A percentile compares a stretch with the other conserved stretches of the same genome.
Conservation (phyloP, 352 stramenopile genomes). For the Globisporangium spinosum region DNA sequence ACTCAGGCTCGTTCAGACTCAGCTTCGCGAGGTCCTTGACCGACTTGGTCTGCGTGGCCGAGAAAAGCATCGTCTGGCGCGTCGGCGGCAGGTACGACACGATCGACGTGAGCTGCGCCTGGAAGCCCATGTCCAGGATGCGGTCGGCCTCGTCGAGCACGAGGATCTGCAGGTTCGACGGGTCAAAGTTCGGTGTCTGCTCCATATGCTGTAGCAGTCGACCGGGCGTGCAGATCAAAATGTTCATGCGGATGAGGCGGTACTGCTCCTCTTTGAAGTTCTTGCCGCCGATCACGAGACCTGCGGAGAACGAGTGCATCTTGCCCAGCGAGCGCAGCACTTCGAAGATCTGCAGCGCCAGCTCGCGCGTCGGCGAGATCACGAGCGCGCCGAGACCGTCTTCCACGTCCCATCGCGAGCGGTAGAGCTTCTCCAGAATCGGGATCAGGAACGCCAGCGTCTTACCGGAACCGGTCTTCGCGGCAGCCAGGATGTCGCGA, state of each 20-base stretch:
- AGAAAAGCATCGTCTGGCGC: conserved; percentile 97
- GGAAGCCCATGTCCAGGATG: conserved; percentile 99
- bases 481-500: conserved; percentile 89
- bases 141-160: conserved; percentile 99
- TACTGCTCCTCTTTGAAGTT: conserved; percentile 93
- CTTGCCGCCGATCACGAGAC: conserved; percentile 96
- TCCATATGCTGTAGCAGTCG: conserved; percentile 98
- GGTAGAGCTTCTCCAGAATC: conserved; percentile 89
- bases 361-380: conserved; percentile 97
- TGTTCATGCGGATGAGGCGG: conserved; percentile 94
- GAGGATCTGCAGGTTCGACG: conserved; percentile 92
- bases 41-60: conserved; percentile 95
- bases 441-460: conserved; percentile 91
- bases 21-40: conserved; percentile 96
- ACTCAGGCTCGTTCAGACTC: conserved; percentile 94
- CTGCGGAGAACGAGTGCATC: conserved; percentile 94
- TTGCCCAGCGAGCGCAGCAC: conserved; percentile 95
- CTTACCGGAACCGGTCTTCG: conserved; percentile 93
- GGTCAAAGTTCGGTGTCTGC: conserved; percentile 96
- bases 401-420: conserved; percentile 78
- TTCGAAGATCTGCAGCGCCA: conserved; percentile 99
- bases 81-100: conserved; percentile 92
- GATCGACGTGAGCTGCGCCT: conserved; percentile 97
- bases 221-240: conserved; percentile 96
- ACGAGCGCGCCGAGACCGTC: conserved; percentile 96